A percentile compares a stretch with the other conserved stretches of the same genome.
Evolutionary conservation across 2,329 filamentous ascomycete genomes (phyloP).

Genomic region (Verticillium dahliae): DNA sequence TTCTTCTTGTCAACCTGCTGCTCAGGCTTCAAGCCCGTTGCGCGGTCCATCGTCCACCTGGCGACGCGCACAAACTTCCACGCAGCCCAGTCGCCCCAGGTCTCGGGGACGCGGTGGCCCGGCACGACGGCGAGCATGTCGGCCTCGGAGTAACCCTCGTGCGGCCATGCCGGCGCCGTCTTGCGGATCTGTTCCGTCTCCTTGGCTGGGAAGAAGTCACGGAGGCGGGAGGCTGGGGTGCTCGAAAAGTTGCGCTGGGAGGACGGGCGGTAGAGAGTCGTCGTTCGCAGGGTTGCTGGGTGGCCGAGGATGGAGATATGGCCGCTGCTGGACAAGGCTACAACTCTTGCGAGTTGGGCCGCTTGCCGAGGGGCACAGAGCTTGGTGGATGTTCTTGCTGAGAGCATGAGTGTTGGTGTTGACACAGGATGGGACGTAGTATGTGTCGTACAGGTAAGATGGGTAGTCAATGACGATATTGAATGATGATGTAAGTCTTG

Average conservation of each 20-base stretch:
- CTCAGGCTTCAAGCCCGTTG: slow-evolving; percentile 65
- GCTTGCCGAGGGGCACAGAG: slow-evolving; percentile 18
- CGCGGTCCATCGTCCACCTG: slow-evolving; percentile 74
- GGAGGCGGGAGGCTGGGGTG: slow-evolving; percentile 36
- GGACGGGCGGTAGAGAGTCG: slow-evolving; percentile 15
- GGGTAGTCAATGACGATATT: neutral
- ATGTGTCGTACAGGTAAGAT: neutral
- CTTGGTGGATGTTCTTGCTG: slow-evolving; percentile 16
- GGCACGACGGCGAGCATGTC: slow-evolving; percentile 71
- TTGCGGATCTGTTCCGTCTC: slow-evolving; percentile 55
- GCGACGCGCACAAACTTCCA: slow-evolving; percentile 69
- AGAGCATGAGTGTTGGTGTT: slow-evolving; percentile 17
- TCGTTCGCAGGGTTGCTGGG: slow-evolving; percentile 18
- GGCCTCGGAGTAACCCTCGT: slow-evolving; percentile 67
- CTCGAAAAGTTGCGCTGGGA: slow-evolving; percentile 39
- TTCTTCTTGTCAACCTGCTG: slow-evolving; percentile 58
- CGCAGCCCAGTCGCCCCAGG: slow-evolving; percentile 71
- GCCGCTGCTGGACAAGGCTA: slow-evolving; percentile 8
- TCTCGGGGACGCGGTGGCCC: slow-evolving; percentile 69
- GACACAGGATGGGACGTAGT: neutral
- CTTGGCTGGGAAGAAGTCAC: slow-evolving; percentile 57
- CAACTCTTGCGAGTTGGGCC: slow-evolving; percentile 16
- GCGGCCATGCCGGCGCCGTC: slow-evolving; percentile 62
- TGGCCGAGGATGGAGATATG: slow-evolving; percentile 11
- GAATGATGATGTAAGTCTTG: neutral